These are phyloP conservation scores for Stephania cephalantha DNA, from an alignment of 164 flowering plant genomes.

Conservation along the genomic window DNA sequence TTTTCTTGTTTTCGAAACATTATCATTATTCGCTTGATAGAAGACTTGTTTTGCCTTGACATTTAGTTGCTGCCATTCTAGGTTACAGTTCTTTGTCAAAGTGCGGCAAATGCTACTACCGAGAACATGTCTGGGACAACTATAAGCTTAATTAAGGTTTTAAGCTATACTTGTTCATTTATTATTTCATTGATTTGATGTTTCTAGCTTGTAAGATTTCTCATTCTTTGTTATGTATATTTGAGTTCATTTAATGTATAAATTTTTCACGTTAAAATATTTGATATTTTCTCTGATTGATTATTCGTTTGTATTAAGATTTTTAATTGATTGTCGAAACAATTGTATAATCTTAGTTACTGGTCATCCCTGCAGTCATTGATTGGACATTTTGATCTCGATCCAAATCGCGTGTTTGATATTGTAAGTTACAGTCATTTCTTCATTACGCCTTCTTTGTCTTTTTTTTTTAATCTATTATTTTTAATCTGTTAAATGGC, in stretches of 20 bases:
- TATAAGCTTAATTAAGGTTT: conserved; percentile 90
- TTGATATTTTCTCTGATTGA: too few relatives aligned
- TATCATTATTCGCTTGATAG: background rate
- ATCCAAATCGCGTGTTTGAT: conserved; percentile 98
- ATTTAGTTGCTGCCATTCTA: conserved; percentile 18
- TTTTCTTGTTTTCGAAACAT: background rate
- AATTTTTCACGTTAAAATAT: too few relatives aligned
- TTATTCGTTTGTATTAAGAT: too few relatives aligned
- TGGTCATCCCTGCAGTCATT: conserved; percentile 61
- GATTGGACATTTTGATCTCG: conserved; percentile 98
- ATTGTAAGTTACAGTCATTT: conserved; percentile 59
- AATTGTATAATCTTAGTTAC: background rate
- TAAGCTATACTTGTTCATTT: background rate
- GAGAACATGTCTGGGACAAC: conserved; percentile 53
- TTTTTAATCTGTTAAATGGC: background rate
- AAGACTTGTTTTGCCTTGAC: conserved; percentile 6
- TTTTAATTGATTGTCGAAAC: background rate
- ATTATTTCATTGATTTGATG: background rate
- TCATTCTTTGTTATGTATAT: background rate
- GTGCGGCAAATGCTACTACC: conserved; percentile 44
- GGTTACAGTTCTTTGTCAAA: conserved; percentile 87
- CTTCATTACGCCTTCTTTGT: background rate
- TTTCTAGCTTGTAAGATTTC: too few relatives aligned
- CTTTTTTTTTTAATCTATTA: too few relatives aligned
- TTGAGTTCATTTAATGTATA: too few relatives aligned